Base-by-base conservation (phyloP, 768 basidiomycete species). In the Gyrodon lividus region DNA sequence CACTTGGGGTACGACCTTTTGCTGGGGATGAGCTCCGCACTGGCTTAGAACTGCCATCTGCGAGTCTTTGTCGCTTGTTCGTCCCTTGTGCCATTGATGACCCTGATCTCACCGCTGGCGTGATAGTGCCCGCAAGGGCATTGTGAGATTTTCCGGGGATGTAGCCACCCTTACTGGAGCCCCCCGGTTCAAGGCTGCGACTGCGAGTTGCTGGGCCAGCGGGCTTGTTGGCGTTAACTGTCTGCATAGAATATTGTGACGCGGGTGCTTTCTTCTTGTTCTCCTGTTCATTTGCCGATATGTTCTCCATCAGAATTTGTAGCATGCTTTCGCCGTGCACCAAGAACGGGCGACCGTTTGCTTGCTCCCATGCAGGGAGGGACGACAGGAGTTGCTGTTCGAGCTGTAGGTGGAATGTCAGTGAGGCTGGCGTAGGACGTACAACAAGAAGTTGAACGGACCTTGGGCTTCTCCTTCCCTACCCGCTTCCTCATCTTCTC, bases 401-500 rank as follows among this genome's bases (percentile, higher is more conserved):
- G 52, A 98, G 79, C 95, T 98, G 57, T 16, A 35, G 22, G 89
- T 92, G 61, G 17, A 44, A 38, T 19, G 17, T 24, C 22, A 31
- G 46, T 44, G 3, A 28, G 35, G 10, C 2, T 22, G 13, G 8
- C 26, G n/a, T n/a, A 28, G 28, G 28, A 9, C 28, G 49, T 31
- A 43, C 8, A 42, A 30, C 13, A 7, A 23, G 4, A 39, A 24
- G 6, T 0, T 6, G 17, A 39, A 45, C 43, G 72, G 65, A 97
- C 96, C 64, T 89, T 81, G 23, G 96, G 96, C 64, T 97, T 98
- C 72, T 96, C 88, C 66, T 91, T 89, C 50, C 78, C 78, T 13
- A 99, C 93, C 24, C 95, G 78, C 68, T 98, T 98, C 48, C 96
- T 79, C 87, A 96, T 92, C 78, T 97, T 97, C 74, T 98, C 96